A percentile compares a stretch with the other conserved stretches of the same genome.
phyloP scores from a whole-genome alignment of 768 basidiomycete species.

The Mrakia blollopis region DNA sequence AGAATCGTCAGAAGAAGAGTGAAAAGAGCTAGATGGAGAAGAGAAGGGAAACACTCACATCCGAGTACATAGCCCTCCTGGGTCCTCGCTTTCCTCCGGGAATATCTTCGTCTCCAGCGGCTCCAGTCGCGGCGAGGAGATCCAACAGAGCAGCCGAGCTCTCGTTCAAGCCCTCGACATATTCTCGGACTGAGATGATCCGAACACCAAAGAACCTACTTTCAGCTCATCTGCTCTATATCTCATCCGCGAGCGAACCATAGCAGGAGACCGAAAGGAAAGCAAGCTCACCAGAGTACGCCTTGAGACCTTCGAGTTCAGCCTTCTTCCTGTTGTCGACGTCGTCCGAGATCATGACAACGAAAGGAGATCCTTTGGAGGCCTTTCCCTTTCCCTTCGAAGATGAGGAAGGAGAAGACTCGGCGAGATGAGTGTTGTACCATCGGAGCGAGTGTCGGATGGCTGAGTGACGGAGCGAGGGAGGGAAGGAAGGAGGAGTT shows the following conservation, averaged over 20 bases:
- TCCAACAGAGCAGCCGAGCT: conserved; percentile 68
- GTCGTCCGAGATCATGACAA: conserved; percentile 87
- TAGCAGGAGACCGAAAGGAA: not conserved
- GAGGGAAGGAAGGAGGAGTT: not conserved
- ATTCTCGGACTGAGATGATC: conserved; percentile 58
- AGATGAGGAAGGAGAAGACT: conserved; percentile 48
- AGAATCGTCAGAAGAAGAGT: not conserved
- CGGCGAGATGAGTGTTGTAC: conserved; percentile 69
- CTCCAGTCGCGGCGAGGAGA: conserved; percentile 56
- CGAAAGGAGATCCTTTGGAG: conserved; percentile 49
- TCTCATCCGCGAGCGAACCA: not conserved
- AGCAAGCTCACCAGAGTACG: conserved; percentile 56
- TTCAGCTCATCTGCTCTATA: not conserved
- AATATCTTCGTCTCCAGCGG: conserved; percentile 53
- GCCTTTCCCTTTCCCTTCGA: conserved; percentile 53
- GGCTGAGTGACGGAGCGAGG: conserved; percentile 49
- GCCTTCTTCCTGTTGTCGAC: conserved; percentile 75
- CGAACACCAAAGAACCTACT: too few species aligned
- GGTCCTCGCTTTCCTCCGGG: conserved; percentile 35
- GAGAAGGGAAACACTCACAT: conserved; percentile 50
- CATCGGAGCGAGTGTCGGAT: conserved; percentile 82
- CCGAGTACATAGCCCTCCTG: conserved; percentile 53
- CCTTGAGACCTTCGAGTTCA: conserved; percentile 57
- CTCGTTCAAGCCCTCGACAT: conserved; percentile 63
- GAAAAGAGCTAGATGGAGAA: not conserved